phyloP scores from a whole-genome alignment of 1,284 basidiomycete species.

The Athelia sp. region DNA sequence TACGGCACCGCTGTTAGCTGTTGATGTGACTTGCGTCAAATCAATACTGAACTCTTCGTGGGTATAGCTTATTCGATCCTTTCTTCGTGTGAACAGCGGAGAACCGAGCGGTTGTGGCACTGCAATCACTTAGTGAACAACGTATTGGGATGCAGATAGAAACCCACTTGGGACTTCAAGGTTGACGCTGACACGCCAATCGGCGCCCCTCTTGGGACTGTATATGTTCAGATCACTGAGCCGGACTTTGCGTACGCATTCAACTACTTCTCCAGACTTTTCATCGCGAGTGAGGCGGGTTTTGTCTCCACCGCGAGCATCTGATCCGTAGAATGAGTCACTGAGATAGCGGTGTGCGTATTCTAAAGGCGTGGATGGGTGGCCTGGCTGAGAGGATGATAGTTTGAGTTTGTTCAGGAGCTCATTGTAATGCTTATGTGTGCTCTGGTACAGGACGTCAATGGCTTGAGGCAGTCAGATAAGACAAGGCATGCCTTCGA shows the following conservation, averaged over 20 bases:
- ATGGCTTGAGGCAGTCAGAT: conserved; percentile 11
- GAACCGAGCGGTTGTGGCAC: conserved; percentile 58
- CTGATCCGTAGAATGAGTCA: conserved; percentile 75
- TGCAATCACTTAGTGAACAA: conserved; percentile 20
- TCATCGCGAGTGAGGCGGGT: conserved; percentile 85
- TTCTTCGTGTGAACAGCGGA: conserved; percentile 61
- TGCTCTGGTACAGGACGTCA: conserved; percentile 43
- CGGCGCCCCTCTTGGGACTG: conserved; percentile 77
- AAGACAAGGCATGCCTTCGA: conserved; percentile 53
- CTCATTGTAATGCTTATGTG: conserved; percentile 84
- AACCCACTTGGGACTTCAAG: conserved; percentile 72
- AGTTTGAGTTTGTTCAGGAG: conserved; percentile 78
- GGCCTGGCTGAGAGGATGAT: conserved; percentile 36
- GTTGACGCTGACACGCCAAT: conserved; percentile 92
- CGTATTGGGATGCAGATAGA: neutral
- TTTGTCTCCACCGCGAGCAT: conserved; percentile 56
- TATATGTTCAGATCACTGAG: conserved; percentile 87
- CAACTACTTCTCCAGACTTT: conserved; percentile 60
- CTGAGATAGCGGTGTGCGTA: conserved; percentile 79
- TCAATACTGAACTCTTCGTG: conserved; percentile 94
- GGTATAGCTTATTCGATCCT: conserved; percentile 89
- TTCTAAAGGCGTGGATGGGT: conserved; percentile 54
- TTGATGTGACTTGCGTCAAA: conserved; percentile 83
- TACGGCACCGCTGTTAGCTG: conserved; percentile 42
- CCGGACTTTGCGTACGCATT: conserved; percentile 74